Percentiles rank a stretch among this genome's conserved stretches.
Conservation (phyloP, 2,329 filamentous ascomycete genomes). For the Colletotrichum gloeosporioides region DNA sequence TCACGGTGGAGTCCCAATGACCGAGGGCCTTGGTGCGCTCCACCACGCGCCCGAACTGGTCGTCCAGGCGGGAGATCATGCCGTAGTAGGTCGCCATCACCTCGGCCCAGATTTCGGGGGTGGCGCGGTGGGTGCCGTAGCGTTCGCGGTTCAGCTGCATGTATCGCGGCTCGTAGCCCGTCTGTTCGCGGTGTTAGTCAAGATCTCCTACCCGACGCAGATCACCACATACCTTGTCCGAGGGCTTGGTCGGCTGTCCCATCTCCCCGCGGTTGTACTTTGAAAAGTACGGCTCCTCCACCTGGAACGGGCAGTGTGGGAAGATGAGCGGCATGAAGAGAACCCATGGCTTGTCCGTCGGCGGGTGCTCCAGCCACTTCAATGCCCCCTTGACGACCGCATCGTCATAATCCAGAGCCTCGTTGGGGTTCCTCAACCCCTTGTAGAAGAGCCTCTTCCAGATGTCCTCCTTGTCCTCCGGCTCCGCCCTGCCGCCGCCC, state of each 20-base stretch:
- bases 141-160: conserved; percentile 42
- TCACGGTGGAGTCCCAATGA: conserved; percentile 43
- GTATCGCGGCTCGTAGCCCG: conserved; percentile 47
- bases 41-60: conserved; percentile 49
- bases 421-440: conserved; percentile 39
- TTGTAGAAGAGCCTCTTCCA: conserved; percentile 47
- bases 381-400: conserved; percentile 44
- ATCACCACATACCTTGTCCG: conserved; percentile 1
- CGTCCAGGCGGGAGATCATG: conserved; percentile 50
- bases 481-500: background rate
- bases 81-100: conserved; percentile 51
- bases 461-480: conserved; percentile 32
- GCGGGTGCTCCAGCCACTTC: conserved; percentile 48
- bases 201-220: background rate
- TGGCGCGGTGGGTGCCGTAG: conserved; percentile 44
- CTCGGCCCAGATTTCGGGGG: conserved; percentile 46
- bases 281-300: conserved; percentile 53
- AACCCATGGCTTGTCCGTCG: conserved; percentile 44
- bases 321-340: conserved; percentile 48
- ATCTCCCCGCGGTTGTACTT: conserved; percentile 45
- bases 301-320: conserved; percentile 51
- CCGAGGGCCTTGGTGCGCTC: conserved; percentile 35
- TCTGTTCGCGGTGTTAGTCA: conserved; percentile 26
- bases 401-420: conserved; percentile 50
- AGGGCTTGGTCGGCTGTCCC: background rate